Evolutionary conservation across 345 rosid species (phyloP), one percentile per base, ranked within the genome.

Genomic region (Diplotaxis tenuifolia): DNA sequence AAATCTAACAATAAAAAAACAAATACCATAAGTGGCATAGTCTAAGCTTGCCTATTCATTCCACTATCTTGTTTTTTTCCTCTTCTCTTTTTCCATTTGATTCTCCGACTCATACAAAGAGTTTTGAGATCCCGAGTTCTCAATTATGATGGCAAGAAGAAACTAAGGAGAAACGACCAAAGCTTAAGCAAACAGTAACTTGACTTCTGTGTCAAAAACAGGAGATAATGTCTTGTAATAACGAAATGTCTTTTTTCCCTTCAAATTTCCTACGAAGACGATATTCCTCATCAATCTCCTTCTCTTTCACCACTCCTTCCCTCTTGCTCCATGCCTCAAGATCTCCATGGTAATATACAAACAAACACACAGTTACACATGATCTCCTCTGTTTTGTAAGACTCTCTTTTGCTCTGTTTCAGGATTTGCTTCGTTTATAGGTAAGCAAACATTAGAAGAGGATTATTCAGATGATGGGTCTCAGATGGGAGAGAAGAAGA

Each of bases 401-500:
- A n/a, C 7, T 55, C 3, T 66, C 4, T 15, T 36, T 16, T 60
- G 59, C 9, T 67, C 27, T 67, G 71, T 61, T 71, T 55, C 50
- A 95, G 99, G 97, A 7, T 88, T 89, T 72, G 87, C 93, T 71
- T 84, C 96, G 16, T 83, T 91, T 75, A 76, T 91, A 38, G 92
- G 96, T 80, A 95, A 95, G 84, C 85, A 92, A 70, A 76, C 18
- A 75, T 66, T 47, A 32, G 92, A 87, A 69, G 96, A 90, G 42
- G 99, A 92, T 38, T 78, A 90, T 60, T 90, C 96, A 16, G 96
- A 95, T 54, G 99, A 95, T 72, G 94, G 97, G 36, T 95, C 94
- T 62, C 97, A 88, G 40, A 91, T 89, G 32, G 96, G 96, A 63
- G 99, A 92, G 77, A 92, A 95, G 86, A 95, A 92, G 81, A 88